Conservation (phyloP, 2,329 filamentous ascomycete genomes). For the Diaporthe sp. region DNA sequence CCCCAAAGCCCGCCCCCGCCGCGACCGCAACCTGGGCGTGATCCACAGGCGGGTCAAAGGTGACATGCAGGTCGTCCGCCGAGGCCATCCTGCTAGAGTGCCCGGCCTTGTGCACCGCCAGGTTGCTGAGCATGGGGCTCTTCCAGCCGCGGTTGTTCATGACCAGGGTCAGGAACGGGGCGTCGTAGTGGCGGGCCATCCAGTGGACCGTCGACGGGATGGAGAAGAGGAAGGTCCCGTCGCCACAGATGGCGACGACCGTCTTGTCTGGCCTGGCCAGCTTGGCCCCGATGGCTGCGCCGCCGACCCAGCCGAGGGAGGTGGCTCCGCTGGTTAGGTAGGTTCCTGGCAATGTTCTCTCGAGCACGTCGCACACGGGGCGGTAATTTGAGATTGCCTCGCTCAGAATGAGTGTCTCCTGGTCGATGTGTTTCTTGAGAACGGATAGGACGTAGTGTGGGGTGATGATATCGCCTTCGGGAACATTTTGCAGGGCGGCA, state of each 20-base stretch:
- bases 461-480: not conserved
- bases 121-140: not conserved
- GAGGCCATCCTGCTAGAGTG: not conserved
- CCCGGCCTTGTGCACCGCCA: not conserved
- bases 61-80: not conserved
- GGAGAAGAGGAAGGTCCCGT: not conserved
- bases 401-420: not conserved
- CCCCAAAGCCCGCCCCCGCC: not conserved
- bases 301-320: not conserved
- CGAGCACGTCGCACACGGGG: not conserved
- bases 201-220: not conserved
- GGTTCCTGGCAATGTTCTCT: not conserved
- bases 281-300: not conserved
- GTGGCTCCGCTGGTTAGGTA: not conserved
- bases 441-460: not conserved
- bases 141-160: not conserved
- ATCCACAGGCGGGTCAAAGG: not conserved
- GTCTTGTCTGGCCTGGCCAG: not conserved
- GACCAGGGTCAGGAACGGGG: not conserved
- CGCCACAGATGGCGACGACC: not conserved
- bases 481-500: not conserved
- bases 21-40: not conserved
- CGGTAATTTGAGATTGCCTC: not conserved
- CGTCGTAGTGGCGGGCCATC: not conserved
- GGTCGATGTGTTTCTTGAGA: not conserved